Conservation (phyloP, 129 eudicot species). For the Smallanthus sonchifolius region DNA sequence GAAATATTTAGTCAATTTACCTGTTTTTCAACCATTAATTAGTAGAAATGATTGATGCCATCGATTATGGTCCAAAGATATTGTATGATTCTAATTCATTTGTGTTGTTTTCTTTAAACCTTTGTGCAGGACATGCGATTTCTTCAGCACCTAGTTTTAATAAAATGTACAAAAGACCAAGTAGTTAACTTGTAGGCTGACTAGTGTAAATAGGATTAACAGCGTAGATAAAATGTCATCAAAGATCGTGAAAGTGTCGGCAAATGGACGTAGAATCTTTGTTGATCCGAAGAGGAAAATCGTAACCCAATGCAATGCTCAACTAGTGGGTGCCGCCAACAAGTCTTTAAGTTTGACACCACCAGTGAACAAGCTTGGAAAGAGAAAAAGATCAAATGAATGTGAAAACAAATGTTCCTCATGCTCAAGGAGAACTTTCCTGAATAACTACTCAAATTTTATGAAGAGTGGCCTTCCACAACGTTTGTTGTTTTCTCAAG, state of each 20-base stretch:
- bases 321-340: conserved; percentile 17
- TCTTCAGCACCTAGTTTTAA: conserved; percentile 21
- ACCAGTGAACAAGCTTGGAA: conserved; percentile 39
- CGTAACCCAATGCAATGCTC: conserved; percentile 27
- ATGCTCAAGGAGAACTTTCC: conserved; percentile 39
- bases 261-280: conserved; percentile 40
- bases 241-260: conserved; percentile 59
- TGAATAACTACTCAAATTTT: conserved; percentile 55
- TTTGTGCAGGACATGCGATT: conserved; percentile 33
- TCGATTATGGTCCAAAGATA: neutral
- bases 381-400: conserved; percentile 59
- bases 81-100: neutral
- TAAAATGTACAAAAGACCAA: conserved; percentile 19
- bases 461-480: conserved; percentile 53
- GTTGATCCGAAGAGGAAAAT: conserved; percentile 57
- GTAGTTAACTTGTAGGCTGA: conserved; percentile 22
- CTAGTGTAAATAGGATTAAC: conserved; percentile 45
- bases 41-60: neutral
- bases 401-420: conserved; percentile 32
- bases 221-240: conserved; percentile 55
- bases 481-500: conserved; percentile 63
- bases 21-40: neutral
- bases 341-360: conserved; percentile 28
- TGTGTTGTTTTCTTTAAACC: neutral
- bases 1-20: neutral